Evolutionary conservation across 2,329 filamentous ascomycete genomes (phyloP).

Genomic region (Alternaria burnsii): DNA sequence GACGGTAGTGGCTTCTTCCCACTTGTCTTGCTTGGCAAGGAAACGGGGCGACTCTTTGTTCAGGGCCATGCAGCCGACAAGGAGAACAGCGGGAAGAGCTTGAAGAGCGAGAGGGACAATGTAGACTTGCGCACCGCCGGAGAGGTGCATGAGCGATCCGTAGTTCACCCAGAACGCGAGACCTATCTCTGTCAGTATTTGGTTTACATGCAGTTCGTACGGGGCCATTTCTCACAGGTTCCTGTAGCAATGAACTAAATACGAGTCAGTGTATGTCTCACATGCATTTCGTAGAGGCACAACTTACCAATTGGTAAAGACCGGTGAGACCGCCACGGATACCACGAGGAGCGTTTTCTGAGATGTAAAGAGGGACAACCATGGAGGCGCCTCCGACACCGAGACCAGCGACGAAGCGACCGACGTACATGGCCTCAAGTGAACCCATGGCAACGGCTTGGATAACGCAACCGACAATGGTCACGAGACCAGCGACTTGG

Average conservation of each 20-base stretch:
- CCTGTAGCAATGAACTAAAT: background rate
- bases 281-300: too few relatives aligned
- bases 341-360: conserved; percentile 66
- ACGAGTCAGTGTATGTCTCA: too few relatives aligned
- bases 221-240: background rate
- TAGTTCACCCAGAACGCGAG: conserved; percentile 65
- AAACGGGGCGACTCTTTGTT: conserved; percentile 74
- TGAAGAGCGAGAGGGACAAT: conserved; percentile 72
- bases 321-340: conserved; percentile 68
- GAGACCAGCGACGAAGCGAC: conserved; percentile 66
- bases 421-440: conserved; percentile 71
- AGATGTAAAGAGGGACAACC: conserved; percentile 68
- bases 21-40: conserved; percentile 72
- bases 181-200: conserved; percentile 48
- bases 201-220: background rate
- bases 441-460: conserved; percentile 70
- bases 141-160: conserved; percentile 57
- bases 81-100: conserved; percentile 67
- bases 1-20: conserved; percentile 68
- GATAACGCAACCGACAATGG: conserved; percentile 69
- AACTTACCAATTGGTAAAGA: conserved; percentile 49
- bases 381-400: conserved; percentile 63
- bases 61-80: conserved; percentile 68
- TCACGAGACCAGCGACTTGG: conserved; percentile 65
- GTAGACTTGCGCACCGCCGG: conserved; percentile 61